Evolutionary conservation across 345 rosid species (phyloP), one percentile per base, ranked within the genome.

Genomic region (Microthlaspi erraticum): DNA sequence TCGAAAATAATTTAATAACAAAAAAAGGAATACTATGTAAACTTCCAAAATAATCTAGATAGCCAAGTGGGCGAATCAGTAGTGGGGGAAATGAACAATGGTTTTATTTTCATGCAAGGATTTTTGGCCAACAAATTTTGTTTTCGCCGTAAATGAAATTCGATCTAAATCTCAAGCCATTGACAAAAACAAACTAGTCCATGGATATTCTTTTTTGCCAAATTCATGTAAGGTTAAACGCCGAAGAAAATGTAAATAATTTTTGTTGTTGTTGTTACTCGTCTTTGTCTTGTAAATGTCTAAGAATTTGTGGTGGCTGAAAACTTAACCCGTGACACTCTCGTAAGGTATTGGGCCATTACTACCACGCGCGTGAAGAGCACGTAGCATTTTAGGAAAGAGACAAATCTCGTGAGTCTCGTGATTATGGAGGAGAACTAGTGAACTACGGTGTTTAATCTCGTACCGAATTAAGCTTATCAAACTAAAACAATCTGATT

Each of bases 301-400:
- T 23, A 6, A 64, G 77, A 72, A 73, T 73, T 55, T 73, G 77
- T 64, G 71, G 71, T 73, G 37, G 59, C 52, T 32, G 64, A 55
- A 73, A 55, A 56, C n/a, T 19, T 46, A 64, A 73, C 77, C 60
- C 77, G 77, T 73, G 77, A 64, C 50, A 64, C 12, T 23, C 44
- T 46, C 37, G 63, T 34, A 56, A 11, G 2, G 43, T 10, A 34
- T 36, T 8, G 57, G 13, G 64, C 16, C 65, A 72, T 26, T 45
- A 19, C 16, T 48, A 48, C 19, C 17, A 66, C 31, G 51, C 32
- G 76, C 64, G 70, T 44, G 20, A 54, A 33, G 32, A 56, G 2
- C 51, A 72, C 70, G 64, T 45, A 23, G 18, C 49, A 37, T 63
- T 26, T 17, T 31, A 2, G 34, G 26, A 70, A 8, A 29, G 20